Evolutionary conservation across 371 early-diverging fungal species (phyloP).

Genomic region (Zopfochytrium polystomum): DNA sequence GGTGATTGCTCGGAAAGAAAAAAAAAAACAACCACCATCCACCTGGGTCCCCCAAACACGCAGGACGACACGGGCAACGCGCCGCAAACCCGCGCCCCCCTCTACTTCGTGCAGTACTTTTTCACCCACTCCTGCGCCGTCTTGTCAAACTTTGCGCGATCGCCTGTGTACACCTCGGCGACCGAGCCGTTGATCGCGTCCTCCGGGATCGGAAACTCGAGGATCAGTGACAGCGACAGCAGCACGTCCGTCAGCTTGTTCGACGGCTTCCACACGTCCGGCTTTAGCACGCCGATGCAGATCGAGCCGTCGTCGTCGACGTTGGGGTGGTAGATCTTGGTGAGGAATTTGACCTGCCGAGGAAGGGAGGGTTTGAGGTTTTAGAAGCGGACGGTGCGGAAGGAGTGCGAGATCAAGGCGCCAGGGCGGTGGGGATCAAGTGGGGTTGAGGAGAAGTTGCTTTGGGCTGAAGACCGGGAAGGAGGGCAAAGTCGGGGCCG

Average conservation of each 20-base stretch:
- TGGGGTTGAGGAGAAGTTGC: no score
- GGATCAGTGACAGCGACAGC: constrained; percentile 61
- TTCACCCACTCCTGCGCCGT: constrained; percentile 79
- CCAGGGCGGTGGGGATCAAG: no score
- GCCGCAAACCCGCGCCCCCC: neutral
- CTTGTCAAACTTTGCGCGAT: constrained; percentile 53
- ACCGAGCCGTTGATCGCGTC: constrained; percentile 84
- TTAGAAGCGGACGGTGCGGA: no score
- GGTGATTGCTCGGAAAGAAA: no score
- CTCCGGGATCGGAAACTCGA: constrained; percentile 85
- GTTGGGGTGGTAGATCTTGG: constrained; percentile 96
- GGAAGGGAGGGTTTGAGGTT: no score
- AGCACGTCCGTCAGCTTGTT: constrained; percentile 74
- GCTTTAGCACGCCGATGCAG: constrained; percentile 75
- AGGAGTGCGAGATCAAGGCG: no score
- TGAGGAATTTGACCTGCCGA: constrained; percentile 69
- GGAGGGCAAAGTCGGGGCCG: neutral
- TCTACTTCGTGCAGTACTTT: constrained; percentile 49
- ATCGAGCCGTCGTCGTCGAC: constrained; percentile 81
- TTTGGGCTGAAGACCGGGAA: neutral
- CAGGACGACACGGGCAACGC: neutral
- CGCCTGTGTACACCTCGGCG: constrained; percentile 67
- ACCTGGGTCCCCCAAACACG: no score
- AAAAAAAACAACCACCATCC: no score
- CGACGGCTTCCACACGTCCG: constrained; percentile 91